Evolutionary conservation across 495 filamentous ascomycete genomes (phyloP).

Genomic region (Chaetomium cochliodes): DNA sequence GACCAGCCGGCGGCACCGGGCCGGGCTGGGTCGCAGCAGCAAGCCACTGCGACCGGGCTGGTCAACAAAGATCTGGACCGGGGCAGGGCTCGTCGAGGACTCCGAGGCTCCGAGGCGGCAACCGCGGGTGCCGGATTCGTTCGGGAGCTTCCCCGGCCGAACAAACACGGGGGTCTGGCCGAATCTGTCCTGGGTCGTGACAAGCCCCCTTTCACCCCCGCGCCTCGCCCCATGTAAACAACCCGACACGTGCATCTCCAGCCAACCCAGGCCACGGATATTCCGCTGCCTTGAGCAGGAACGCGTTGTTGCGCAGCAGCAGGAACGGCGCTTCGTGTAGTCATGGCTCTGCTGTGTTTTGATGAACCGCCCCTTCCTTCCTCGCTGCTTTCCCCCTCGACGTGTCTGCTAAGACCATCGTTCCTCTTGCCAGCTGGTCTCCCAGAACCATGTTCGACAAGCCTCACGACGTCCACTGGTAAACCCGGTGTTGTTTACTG

Average conservation of each 20-base stretch:
- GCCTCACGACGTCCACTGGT: not conserved
- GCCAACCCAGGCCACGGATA: conserved; percentile 5
- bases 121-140: conserved; percentile 7
- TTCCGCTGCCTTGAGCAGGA: conserved; percentile 12
- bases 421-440: not conserved
- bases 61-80: not conserved
- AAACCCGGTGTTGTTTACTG: not conserved
- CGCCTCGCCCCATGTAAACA: not conserved
- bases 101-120: not conserved
- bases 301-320: conserved; percentile 11
- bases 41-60: not conserved
- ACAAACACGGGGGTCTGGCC: not conserved
- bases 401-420: not conserved
- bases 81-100: not conserved
- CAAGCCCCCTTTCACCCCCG: not conserved
- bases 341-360: not conserved
- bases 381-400: not conserved
- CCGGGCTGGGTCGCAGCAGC: not conserved
- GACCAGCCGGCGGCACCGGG: not conserved
- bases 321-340: not conserved
- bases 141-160: conserved; percentile 7
- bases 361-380: conserved; percentile 13
- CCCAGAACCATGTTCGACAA: not conserved
- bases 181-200: not conserved
- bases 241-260: not conserved